These are phyloP conservation scores for Starmerella cellae DNA, from an alignment of 805 yeast species.

Conservation along the genomic window DNA sequence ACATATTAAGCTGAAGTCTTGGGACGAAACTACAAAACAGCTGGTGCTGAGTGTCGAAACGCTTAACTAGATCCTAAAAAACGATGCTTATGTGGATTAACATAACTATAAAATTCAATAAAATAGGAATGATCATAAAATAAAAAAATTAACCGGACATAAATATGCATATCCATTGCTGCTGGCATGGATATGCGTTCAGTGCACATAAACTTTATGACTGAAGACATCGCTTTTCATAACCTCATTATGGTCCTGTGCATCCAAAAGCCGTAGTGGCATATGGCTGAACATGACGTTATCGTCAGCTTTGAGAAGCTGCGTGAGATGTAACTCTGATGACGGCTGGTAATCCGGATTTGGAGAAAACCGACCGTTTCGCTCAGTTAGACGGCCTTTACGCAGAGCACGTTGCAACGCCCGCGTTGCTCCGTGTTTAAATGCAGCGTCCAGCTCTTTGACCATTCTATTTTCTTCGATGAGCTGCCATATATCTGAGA, in stretches of 20 bases:
- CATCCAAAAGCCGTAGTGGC: conserved; percentile 27
- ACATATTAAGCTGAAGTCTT: conserved; percentile 45
- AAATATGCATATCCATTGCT: no score
- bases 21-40: conserved; percentile 30
- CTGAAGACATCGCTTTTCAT: conserved; percentile 30
- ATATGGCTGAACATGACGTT: conserved; percentile 28
- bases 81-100: no score
- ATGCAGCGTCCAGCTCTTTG: conserved; percentile 24
- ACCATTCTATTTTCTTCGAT: conserved; percentile 20
- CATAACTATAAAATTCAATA: no score
- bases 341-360: conserved; percentile 27
- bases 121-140: no score
- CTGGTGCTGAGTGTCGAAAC: conserved; percentile 19
- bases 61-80: no score
- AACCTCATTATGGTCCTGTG: conserved; percentile 16
- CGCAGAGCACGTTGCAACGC: conserved; percentile 30
- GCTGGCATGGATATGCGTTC: no score
- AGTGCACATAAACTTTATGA: conserved; percentile 24
- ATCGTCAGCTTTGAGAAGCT: conserved; percentile 27
- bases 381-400: conserved; percentile 26
- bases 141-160: no score
- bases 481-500: conserved; percentile 18
- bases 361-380: conserved; percentile 24
- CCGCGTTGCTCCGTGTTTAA: conserved; percentile 28
- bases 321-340: conserved; percentile 25